Percentiles rank a stretch among this genome's conserved stretches.
These are phyloP conservation scores for Cystofilobasidium macerans DNA, from an alignment of 768 basidiomycete genomes.

Conservation along the genomic window DNA sequence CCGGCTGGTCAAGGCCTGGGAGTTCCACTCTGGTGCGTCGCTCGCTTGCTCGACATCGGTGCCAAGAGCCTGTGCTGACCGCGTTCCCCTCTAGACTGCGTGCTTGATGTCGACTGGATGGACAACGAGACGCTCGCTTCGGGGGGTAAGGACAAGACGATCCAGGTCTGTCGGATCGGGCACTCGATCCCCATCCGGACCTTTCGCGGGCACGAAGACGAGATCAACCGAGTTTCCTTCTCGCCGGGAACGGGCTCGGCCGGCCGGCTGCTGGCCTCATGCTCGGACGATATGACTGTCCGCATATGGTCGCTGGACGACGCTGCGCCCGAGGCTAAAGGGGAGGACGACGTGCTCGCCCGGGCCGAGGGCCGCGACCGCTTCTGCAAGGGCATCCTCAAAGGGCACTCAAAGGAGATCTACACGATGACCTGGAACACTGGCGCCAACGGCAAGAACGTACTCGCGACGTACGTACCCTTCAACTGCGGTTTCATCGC, in stretches of 20 bases:
- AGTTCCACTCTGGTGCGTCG: slow-evolving; percentile 18
- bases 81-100: slow-evolving; percentile 5
- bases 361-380: slow-evolving; percentile 2
- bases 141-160: slow-evolving; percentile 22
- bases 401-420: slow-evolving; percentile 26
- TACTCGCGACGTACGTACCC: slow-evolving; percentile 14
- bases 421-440: slow-evolving; percentile 19
- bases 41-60: not conserved
- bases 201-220: slow-evolving; percentile 60
- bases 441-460: not conserved
- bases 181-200: slow-evolving; percentile 49
- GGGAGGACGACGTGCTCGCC: not conserved
- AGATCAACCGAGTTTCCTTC: slow-evolving; percentile 64
- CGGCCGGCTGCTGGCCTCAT: slow-evolving; percentile 51
- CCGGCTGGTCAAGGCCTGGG: slow-evolving; percentile 42
- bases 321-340: not conserved
- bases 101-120: slow-evolving; percentile 22
- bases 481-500: not conserved
- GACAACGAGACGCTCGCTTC: slow-evolving; percentile 25
- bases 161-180: slow-evolving; percentile 23
- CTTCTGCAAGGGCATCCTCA: slow-evolving; percentile 23
- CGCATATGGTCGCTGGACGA: slow-evolving; percentile 59
- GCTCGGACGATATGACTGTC: slow-evolving; percentile 69
- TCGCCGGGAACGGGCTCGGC: slow-evolving; percentile 28
- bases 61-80: not conserved